phyloP scores from a whole-genome alignment of 148 eudicot species.

The Persicaria tinctoria region DNA sequence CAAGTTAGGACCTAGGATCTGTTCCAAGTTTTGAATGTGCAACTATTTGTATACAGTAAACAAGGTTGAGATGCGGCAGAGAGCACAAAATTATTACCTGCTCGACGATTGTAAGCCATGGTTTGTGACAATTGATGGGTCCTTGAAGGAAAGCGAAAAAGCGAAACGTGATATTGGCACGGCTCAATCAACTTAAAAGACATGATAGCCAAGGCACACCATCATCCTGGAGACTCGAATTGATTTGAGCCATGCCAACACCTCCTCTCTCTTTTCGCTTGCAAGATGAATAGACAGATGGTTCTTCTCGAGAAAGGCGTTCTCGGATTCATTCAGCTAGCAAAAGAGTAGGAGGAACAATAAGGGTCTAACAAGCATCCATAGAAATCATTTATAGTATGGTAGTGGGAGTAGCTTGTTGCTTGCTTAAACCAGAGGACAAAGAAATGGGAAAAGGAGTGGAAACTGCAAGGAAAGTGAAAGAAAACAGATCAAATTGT shows the following conservation, averaged over 20 bases:
- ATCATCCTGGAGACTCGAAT: conserved; percentile 24
- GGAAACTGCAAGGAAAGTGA: conserved; percentile 5
- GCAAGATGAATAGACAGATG: not conserved
- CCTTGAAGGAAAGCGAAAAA: not conserved
- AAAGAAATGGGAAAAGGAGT: not conserved
- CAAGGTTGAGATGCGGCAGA: not conserved
- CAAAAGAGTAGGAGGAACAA: too few species aligned
- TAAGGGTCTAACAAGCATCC: too few species aligned
- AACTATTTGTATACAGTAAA: not conserved
- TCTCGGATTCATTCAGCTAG: too few species aligned
- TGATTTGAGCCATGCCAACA: conserved; percentile 71
- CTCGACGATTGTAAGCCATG: not conserved
- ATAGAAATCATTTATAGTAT: not conserved
- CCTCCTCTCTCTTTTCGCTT: conserved; percentile 27
- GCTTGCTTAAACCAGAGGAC: conserved; percentile 1
- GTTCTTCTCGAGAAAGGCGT: too few species aligned
- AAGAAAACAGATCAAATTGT: not conserved
- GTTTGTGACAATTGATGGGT: not conserved
- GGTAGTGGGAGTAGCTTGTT: not conserved
- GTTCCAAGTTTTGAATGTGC: too few species aligned
- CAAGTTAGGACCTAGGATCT: too few species aligned
- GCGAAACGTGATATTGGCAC: conserved; percentile 61
- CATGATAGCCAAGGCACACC: not conserved
- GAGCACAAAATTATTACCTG: not conserved
- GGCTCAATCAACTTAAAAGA: conserved; percentile 65